Evolutionary conservation across 768 basidiomycete genomes (phyloP), one percentile per base, ranked within the genome.

Genomic region (Leccinellum luteum): DNA sequence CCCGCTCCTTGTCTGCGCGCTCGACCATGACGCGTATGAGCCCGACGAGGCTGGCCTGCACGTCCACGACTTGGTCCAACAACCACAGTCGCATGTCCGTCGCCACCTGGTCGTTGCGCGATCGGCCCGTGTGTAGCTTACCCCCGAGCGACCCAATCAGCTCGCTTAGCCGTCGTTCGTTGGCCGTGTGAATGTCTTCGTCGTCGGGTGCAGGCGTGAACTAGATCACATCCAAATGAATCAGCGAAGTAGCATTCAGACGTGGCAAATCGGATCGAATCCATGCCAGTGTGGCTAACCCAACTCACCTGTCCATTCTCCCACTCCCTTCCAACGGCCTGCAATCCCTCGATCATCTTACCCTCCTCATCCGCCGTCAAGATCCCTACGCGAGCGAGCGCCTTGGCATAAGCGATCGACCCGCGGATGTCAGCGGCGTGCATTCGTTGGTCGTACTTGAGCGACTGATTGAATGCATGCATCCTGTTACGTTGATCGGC

Each of bases 11-110:
- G 72, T 97, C 93, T 4, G 97, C 95, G 43, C 96, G 83, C 66
- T 93, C 91, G 14, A 91, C 87, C 78, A 98, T 87, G 63, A 98
- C 94, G 34, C 82, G 84, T 54, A 99, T 81, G 19, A 98, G 81
- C 4, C 79, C 89, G 68, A 86, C 86, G 51, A 98, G 78, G 57
- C 85, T 78, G 45, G 76, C 66, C 69, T 89, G 84, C 50, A 95
- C 79, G 38, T 83, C 81, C 34, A 74, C 70, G 19, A 89, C 86
- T 68, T 96, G 83, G 47, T 88, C 85, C 21, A 97, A 78, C 19
- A 99, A 81, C 97, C 97, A 99, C 13, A 99, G 74, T 30, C 97
- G 87, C 90, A 98, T 91, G 70, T 99, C 97, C 1, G 97, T 99
- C 4, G 96, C 94, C 60, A 98, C 96, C 72, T 99, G 97, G 70